A percentile compares a stretch with the other conserved stretches of the same genome.
Evolutionary conservation across 768 basidiomycete species (phyloP).

Genomic region (Mycena venus): DNA sequence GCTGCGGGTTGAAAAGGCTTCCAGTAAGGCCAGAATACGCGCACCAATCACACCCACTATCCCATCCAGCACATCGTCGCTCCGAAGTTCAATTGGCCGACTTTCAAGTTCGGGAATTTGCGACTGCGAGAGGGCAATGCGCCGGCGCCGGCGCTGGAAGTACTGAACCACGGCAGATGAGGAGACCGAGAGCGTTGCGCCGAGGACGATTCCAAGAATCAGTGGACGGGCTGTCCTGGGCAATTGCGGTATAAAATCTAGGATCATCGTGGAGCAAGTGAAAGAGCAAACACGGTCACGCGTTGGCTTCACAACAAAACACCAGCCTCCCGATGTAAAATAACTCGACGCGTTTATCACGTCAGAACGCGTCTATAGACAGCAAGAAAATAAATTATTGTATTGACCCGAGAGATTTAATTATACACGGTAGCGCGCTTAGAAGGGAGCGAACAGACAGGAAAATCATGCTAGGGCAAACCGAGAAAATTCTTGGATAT

Average conservation of each 20-base stretch:
- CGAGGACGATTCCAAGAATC: constrained; percentile 70
- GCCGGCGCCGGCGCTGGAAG: constrained; percentile 63
- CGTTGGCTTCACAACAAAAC: background rate
- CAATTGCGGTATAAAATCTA: constrained; percentile 2
- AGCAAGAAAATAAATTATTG: too few species aligned
- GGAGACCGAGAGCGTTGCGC: constrained; percentile 82
- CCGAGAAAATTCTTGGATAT: too few species aligned
- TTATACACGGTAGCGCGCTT: too few species aligned
- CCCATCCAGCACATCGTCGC: constrained; percentile 84
- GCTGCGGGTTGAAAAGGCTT: background rate
- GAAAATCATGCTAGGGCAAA: too few species aligned
- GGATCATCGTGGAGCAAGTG: background rate
- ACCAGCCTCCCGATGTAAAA: too few species aligned
- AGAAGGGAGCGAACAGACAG: too few species aligned
- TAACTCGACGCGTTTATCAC: too few species aligned
- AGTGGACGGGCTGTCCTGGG: constrained; percentile 30
- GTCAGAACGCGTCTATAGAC: too few species aligned
- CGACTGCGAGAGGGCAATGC: constrained; percentile 46
- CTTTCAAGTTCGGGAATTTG: constrained; percentile 43
- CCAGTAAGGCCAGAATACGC: constrained; percentile 30
- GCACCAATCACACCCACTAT: constrained; percentile 89
- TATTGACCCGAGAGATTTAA: too few species aligned
- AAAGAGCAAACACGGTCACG: background rate
- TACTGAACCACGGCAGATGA: constrained; percentile 74
- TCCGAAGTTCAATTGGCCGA: constrained; percentile 78